Evolutionary conservation across 768 basidiomycete genomes (phyloP).

Genomic region (Phaeotremella fagi): DNA sequence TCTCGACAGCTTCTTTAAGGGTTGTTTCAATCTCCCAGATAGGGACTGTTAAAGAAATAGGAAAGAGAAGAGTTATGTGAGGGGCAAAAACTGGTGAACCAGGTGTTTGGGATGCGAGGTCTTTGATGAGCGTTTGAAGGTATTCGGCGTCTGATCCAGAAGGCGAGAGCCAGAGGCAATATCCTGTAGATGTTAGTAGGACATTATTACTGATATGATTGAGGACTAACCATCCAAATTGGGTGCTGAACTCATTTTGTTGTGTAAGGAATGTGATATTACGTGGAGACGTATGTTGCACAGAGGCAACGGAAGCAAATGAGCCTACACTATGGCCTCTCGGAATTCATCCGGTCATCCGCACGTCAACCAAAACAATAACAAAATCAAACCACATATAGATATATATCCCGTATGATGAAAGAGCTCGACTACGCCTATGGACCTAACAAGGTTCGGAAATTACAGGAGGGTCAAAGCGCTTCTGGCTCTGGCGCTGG

Average conservation of each 20-base stretch:
- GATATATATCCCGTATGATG: too few species aligned
- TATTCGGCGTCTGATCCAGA: background rate
- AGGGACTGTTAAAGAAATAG: slow-evolving; percentile 8
- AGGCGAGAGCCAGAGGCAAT: slow-evolving; percentile 25
- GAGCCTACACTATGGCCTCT: too few species aligned
- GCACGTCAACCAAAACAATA: too few species aligned
- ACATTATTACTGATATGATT: background rate
- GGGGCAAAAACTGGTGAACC: slow-evolving; percentile 19
- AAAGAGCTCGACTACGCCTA: too few species aligned
- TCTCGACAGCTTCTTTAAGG: background rate
- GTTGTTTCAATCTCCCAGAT: slow-evolving; percentile 3
- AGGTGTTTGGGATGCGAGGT: slow-evolving; percentile 8
- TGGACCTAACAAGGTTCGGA: background rate
- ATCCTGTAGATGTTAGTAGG: slow-evolving; percentile 3
- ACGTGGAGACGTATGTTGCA: too few species aligned
- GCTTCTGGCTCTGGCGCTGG: too few species aligned
- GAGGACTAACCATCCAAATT: background rate
- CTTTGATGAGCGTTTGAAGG: slow-evolving; percentile 8
- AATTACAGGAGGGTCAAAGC: background rate
- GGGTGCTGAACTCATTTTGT: too few species aligned
- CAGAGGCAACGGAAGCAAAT: too few species aligned
- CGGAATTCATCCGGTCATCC: too few species aligned
- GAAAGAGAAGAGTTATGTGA: slow-evolving; percentile 26
- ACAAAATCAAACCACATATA: too few species aligned
- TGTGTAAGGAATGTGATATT: too few species aligned